phyloP scores from a whole-genome alignment of 805 yeast species.

The Peterozyma toletana region DNA sequence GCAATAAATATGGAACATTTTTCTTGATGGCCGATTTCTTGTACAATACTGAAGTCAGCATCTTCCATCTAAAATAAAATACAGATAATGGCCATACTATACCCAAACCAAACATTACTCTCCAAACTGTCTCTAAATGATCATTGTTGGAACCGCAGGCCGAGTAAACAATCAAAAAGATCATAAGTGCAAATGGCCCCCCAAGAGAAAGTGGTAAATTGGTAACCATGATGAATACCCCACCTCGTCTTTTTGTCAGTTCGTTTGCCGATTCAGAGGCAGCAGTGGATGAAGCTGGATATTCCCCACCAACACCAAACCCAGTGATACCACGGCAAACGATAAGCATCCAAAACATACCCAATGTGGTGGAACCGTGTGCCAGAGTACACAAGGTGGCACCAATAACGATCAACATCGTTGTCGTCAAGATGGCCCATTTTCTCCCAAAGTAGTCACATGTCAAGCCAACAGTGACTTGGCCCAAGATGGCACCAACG shows the following conservation, averaged over 20 bases:
- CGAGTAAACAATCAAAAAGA: slow-evolving; percentile 61
- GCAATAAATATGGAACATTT: slow-evolving; percentile 50
- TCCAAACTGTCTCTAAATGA: slow-evolving; percentile 52
- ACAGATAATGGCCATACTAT: slow-evolving; percentile 64
- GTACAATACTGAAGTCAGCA: slow-evolving; percentile 61
- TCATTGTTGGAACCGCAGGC: slow-evolving; percentile 34
- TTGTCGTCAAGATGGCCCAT: slow-evolving; percentile 61
- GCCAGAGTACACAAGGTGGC: slow-evolving; percentile 64
- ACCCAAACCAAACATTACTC: slow-evolving; percentile 61
- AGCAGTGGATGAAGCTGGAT: slow-evolving; percentile 60
- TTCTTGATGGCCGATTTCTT: slow-evolving; percentile 56
- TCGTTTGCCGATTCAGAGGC: slow-evolving; percentile 75
- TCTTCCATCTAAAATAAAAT: slow-evolving; percentile 63
- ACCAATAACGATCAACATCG: slow-evolving; percentile 55
- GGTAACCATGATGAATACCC: slow-evolving; percentile 57
- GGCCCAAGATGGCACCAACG: slow-evolving; percentile 68
- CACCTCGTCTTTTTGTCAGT: slow-evolving; percentile 53
- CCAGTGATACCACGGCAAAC: slow-evolving; percentile 74
- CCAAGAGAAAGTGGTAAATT: slow-evolving; percentile 71
- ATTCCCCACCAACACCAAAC: slow-evolving; percentile 75
- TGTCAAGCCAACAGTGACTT: slow-evolving; percentile 54
- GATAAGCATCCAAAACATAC: slow-evolving; percentile 73
- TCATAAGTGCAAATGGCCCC: slow-evolving; percentile 66
- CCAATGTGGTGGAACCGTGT: slow-evolving; percentile 47
- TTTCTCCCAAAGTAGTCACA: slow-evolving; percentile 66